A percentile compares a stretch with the other conserved stretches of the same genome.
Evolutionary conservation across 2,329 filamentous ascomycete species (phyloP).

Genomic region (Alternaria viburni): DNA sequence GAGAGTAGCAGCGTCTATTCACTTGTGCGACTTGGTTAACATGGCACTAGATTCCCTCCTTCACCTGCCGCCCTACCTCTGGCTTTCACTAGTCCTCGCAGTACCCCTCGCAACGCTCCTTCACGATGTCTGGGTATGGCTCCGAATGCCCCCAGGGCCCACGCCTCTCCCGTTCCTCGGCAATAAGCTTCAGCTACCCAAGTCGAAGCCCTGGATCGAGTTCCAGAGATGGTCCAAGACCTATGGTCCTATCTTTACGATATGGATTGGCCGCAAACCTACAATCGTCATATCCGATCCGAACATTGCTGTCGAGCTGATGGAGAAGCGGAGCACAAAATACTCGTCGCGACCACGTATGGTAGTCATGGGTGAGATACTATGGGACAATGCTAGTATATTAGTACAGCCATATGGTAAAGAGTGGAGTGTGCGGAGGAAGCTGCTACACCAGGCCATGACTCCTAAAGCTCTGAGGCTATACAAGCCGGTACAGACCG

Average conservation of each 20-base stretch:
- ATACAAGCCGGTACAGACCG: conserved; percentile 58
- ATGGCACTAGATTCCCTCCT: conserved; percentile 37
- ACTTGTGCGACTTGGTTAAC: background rate
- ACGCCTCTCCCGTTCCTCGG: conserved; percentile 55
- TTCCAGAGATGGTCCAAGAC: conserved; percentile 53
- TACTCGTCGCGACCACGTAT: conserved; percentile 55
- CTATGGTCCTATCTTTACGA: conserved; percentile 57
- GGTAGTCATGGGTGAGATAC: conserved; percentile 55
- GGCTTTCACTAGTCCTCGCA: conserved; percentile 35
- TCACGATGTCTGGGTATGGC: conserved; percentile 38
- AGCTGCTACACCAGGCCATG: conserved; percentile 50
- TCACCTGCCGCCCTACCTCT: conserved; percentile 26
- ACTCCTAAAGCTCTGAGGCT: conserved; percentile 52
- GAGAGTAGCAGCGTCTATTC: background rate
- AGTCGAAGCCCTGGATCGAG: conserved; percentile 43
- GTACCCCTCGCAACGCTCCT: conserved; percentile 33
- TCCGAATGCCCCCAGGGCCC: conserved; percentile 56
- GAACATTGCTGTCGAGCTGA: conserved; percentile 51
- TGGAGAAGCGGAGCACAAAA: conserved; percentile 55
- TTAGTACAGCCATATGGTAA: conserved; percentile 58
- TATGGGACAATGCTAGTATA: conserved; percentile 53
- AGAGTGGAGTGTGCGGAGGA: conserved; percentile 53
- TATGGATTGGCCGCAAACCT: conserved; percentile 56
- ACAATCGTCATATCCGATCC: conserved; percentile 56
- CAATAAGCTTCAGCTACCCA: conserved; percentile 42